These are phyloP conservation scores for Sporothrix protearum DNA, from an alignment of 2,329 filamentous ascomycete species.

Conservation along the genomic window DNA sequence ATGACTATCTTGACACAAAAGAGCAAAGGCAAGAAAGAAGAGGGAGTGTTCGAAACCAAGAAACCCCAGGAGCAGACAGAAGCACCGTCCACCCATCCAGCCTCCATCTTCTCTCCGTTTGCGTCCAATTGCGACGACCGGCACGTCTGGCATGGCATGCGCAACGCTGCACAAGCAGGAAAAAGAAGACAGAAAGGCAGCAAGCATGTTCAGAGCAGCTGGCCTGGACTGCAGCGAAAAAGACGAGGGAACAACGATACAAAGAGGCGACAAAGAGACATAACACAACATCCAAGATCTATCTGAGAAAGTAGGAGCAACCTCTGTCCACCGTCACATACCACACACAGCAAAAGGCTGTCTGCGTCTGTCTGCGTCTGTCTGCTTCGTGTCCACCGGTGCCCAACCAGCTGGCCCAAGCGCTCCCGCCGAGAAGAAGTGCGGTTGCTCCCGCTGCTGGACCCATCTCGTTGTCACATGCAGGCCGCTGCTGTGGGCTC, in stretches of 20 bases:
- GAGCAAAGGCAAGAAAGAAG: not conserved
- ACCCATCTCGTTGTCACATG: constrained; percentile 18
- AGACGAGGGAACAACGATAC: not conserved
- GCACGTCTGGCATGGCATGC: not conserved
- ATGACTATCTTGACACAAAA: not conserved
- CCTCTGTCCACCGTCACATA: not conserved
- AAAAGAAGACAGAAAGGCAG: not conserved
- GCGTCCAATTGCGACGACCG: not conserved
- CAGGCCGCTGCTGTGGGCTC: constrained; percentile 11
- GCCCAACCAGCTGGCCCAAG: not conserved
- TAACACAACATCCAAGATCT: not conserved
- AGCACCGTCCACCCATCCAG: not conserved
- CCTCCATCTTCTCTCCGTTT: not conserved
- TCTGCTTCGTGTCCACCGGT: not conserved
- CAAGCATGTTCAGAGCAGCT: not conserved
- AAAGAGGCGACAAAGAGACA: not conserved
- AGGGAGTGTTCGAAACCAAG: not conserved
- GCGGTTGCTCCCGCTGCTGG: not conserved
- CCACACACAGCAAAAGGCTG: no score
- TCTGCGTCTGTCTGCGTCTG: no score
- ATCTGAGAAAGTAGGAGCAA: not conserved
- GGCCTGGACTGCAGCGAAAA: not conserved
- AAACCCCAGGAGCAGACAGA: not conserved
- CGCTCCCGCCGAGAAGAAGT: not conserved
- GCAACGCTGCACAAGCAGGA: constrained; percentile 1